Evolutionary conservation across 108 stramenopile genomes (phyloP).

Genomic region (Cyclostephanos invisitatus): DNA sequence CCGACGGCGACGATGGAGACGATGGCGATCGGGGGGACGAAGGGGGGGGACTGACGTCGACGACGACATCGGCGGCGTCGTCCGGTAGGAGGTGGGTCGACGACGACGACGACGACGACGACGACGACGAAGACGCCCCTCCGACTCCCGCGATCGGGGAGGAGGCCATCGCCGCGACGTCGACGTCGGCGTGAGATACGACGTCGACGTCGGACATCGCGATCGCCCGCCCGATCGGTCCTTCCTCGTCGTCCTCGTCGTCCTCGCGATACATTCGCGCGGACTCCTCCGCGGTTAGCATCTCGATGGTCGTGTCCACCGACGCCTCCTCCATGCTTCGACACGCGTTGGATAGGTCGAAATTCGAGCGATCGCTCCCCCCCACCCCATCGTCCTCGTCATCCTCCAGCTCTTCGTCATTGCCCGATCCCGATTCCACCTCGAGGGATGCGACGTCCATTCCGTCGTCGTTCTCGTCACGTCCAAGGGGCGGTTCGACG

Average conservation of each 20-base stretch:
- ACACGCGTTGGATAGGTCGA: neutral
- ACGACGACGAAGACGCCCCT: too few species aligned
- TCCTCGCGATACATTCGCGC: neutral
- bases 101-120: too few species aligned
- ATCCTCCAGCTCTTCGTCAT: neutral
- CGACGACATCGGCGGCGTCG: too few species aligned
- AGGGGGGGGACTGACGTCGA: too few species aligned
- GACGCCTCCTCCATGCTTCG: conserved; percentile 27
- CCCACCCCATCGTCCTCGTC: neutral
- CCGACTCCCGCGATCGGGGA: too few species aligned
- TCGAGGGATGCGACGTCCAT: neutral
- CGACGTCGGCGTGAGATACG: too few species aligned
- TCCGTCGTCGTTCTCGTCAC: neutral
- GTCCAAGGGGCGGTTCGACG: too few species aligned
- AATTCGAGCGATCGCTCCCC: too few species aligned
- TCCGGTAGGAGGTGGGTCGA: too few species aligned
- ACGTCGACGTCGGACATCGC: too few species aligned
- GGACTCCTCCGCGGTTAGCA: conserved; percentile 8
- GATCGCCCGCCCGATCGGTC: neutral
- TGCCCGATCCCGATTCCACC: neutral
- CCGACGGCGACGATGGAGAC: neutral
- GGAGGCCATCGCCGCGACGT: too few species aligned
- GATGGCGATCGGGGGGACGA: too few species aligned
- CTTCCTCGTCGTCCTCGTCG: neutral
- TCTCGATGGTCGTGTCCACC: conserved; percentile 19